phyloP scores from a whole-genome alignment of 2,329 filamentous ascomycete species.

The Emmonsia crescens region DNA sequence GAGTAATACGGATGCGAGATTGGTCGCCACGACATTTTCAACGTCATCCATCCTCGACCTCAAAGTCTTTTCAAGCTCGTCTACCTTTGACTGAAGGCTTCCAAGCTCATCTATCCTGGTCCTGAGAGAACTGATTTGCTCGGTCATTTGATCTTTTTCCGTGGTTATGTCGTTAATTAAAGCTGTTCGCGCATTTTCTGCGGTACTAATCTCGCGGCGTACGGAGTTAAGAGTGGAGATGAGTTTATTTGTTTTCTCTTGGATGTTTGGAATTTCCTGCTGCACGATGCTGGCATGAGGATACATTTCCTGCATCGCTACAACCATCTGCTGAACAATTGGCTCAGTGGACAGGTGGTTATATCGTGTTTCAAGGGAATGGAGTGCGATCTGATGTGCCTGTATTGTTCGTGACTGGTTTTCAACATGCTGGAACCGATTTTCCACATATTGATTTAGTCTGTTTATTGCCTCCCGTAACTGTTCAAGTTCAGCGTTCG shows the following conservation, averaged over 20 bases:
- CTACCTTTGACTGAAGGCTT: background rate
- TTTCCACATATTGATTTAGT: background rate
- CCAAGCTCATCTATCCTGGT: background rate
- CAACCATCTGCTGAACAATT: slow-evolving; percentile 26
- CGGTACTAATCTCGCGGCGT: background rate
- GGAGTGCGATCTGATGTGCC: slow-evolving; percentile 14
- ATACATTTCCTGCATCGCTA: slow-evolving; percentile 26
- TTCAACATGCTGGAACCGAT: background rate
- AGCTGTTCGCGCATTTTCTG: background rate
- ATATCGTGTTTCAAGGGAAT: slow-evolving; percentile 39
- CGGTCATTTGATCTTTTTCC: background rate
- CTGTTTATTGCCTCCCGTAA: background rate
- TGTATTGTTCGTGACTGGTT: background rate
- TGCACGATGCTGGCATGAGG: slow-evolving; percentile 20
- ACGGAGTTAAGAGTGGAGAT: background rate
- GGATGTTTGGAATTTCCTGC: slow-evolving; percentile 16
- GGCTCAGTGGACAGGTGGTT: slow-evolving; percentile 37
- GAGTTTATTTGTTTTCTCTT: slow-evolving; percentile 9
- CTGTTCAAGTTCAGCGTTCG: background rate
- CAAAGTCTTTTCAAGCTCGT: background rate
- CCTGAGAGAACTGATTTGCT: background rate
- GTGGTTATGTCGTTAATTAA: background rate
- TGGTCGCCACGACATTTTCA: background rate
- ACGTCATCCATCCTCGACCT: slow-evolving; percentile 12
- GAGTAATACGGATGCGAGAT: background rate